These are phyloP conservation scores for Pyricularia pennisetigena DNA, from an alignment of 2,329 filamentous ascomycete genomes.

Conservation along the genomic window DNA sequence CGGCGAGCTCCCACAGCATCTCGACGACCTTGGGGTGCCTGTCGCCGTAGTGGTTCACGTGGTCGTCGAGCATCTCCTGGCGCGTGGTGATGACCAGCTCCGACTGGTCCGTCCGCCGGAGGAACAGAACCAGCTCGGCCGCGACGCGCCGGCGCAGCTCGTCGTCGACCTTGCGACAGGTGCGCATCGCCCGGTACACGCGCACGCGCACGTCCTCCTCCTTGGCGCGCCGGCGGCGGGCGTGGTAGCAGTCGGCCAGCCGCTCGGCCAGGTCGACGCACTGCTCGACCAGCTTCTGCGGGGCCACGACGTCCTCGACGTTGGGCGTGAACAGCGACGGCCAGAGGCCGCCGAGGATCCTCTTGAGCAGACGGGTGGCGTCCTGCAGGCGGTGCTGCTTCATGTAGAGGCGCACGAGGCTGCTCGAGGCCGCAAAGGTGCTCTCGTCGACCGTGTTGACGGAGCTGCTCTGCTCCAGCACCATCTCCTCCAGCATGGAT, in stretches of 20 bases:
- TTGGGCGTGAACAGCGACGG: background rate
- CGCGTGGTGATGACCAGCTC: background rate
- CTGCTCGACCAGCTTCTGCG: background rate
- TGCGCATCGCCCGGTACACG: background rate
- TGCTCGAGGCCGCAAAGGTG: background rate
- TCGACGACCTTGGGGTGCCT: background rate
- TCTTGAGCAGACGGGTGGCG: background rate
- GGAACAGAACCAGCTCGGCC: background rate
- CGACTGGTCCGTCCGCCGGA: background rate
- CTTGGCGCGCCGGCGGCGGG: background rate
- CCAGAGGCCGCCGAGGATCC: background rate
- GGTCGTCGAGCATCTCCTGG: background rate
- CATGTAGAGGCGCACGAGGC: background rate
- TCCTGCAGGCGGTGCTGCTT: background rate
- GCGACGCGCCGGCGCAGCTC: background rate
- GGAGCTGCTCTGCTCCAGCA: background rate
- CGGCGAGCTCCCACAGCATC: background rate
- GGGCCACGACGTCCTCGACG: background rate
- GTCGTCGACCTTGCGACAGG: background rate
- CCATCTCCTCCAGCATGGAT: background rate
- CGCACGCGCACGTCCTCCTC: background rate
- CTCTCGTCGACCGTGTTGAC: background rate
- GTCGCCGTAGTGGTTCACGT: background rate
- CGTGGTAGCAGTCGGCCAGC: background rate
- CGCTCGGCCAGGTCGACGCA: background rate